Base-by-base conservation (phyloP, 257 asterid species). In the Petunia secreta region DNA sequence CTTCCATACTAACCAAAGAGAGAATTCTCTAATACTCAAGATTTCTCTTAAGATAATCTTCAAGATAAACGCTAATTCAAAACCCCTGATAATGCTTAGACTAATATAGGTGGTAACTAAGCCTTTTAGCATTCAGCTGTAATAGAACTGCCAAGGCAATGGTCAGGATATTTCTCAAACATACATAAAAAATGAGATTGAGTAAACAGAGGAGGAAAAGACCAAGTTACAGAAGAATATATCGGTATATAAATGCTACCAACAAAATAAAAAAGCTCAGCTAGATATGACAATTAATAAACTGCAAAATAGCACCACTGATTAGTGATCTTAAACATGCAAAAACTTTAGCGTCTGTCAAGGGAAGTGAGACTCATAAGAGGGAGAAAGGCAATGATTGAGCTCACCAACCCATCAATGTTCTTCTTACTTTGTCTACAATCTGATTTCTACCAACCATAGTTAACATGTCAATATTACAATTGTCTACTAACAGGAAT, bases 401-500 rank as follows among this genome's bases (percentile, higher is more conserved):
- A 25, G 57, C 87, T 92, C 91, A 91, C 96, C 97, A 91, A 43
- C 97, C 98, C 97, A 92, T 90, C 80, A 94, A 80, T 13, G 85
- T 83, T 86, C 98, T 90, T 85, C 97, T 87, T 8, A 94, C 94
- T 83, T 87, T 86, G 88, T 94, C 93, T 36, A 88, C 97, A 73
- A 94, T 92, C 88, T 83, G 92, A 84, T 87, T 89, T 54, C 91
- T 85, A 38, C 80, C 88, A 13, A 63, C 89, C 80, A 55, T 68
- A 64, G 78, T 87, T 16, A 91, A 91, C 81, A 89, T 75, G 74
- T 88, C 82, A 34, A 82, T 71, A 25, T 52, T 79, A 88, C 93
- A 85, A 81, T 85, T 91, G 59, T 92, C 98, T 1, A 92, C 97
- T 57, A 94, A 86, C 80, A 92, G 98, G 85, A 94, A 90, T 58